These are phyloP conservation scores for Phaeosphaeria sp. DNA, from an alignment of 2,329 filamentous ascomycete species.

Conservation along the genomic window DNA sequence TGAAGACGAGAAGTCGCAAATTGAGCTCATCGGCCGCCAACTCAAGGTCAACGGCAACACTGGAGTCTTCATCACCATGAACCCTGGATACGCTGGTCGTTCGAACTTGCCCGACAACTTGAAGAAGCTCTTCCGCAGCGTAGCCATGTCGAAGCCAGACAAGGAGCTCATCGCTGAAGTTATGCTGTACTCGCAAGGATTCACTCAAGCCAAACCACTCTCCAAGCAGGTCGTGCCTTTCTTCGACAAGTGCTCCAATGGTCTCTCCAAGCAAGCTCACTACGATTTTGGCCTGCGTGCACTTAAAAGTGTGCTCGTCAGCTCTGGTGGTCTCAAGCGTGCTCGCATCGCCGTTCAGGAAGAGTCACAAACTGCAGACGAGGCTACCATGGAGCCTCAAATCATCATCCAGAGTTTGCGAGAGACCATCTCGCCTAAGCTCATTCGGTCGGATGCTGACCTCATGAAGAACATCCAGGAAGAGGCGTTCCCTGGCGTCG, in stretches of 20 bases:
- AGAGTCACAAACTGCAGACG: conserved; percentile 65
- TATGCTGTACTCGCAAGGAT: conserved; percentile 99
- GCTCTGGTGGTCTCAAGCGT: conserved; percentile 94
- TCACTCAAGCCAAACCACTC: conserved; percentile 91
- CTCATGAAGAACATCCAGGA: conserved; percentile 84
- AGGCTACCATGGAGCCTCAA: conserved; percentile 86
- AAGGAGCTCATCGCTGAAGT: conserved; percentile 99
- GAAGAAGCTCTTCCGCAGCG: conserved; percentile 99
- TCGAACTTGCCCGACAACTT: conserved; percentile 98
- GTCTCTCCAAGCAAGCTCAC: conserved; percentile 93
- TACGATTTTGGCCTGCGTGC: conserved; percentile 99
- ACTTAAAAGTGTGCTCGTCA: conserved; percentile 97
- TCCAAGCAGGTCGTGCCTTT: conserved; percentile 98
- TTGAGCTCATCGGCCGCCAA: conserved; percentile 92
- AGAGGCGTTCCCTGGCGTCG: conserved; percentile 87
- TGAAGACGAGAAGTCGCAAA: conserved; percentile 83
- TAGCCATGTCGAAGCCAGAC: conserved; percentile 99
- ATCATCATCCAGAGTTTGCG: conserved; percentile 98
- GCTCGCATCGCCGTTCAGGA: conserved; percentile 68
- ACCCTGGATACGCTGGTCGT: conserved; percentile 96
- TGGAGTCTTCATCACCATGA: conserved; percentile 99
- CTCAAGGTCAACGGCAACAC: conserved; percentile 90
- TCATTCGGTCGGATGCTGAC: conserved; percentile 90
- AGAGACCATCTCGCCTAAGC: conserved; percentile 96
- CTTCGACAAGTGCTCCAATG: conserved; percentile 86